These are phyloP conservation scores for Aspergillus saccharolyticus DNA, from an alignment of 495 filamentous ascomycete genomes.

Conservation along the genomic window DNA sequence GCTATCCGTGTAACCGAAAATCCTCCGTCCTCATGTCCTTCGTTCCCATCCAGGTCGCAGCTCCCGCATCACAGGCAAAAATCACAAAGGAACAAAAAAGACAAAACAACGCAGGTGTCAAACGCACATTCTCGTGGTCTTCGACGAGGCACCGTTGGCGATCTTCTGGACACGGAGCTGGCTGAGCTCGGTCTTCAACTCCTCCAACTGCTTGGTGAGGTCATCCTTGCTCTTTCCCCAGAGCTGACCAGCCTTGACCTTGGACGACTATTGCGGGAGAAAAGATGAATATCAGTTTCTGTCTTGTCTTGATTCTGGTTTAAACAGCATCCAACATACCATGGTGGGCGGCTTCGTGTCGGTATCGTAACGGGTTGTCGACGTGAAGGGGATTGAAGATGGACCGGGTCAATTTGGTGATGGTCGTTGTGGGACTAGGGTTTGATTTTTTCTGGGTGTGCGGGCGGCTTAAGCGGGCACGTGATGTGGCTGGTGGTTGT, in stretches of 20 bases:
- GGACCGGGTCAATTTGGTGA: constrained; percentile 41
- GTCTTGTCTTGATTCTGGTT: not conserved
- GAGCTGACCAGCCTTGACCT: constrained; percentile 91
- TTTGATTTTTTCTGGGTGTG: constrained; percentile 36
- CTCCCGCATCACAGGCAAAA: not conserved
- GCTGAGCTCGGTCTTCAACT: constrained; percentile 90
- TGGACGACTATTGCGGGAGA: constrained; percentile 61
- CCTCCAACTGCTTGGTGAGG: constrained; percentile 84
- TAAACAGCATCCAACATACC: constrained; percentile 34
- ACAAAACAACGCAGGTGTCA: no score
- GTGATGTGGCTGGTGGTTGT: constrained; percentile 17
- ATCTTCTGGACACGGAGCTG: constrained; percentile 97
- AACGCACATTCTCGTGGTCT: constrained; percentile 95
- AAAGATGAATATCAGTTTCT: constrained; percentile 13
- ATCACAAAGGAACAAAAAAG: not conserved
- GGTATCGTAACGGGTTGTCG: constrained; percentile 41
- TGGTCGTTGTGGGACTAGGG: constrained; percentile 51
- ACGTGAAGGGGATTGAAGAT: constrained; percentile 47
- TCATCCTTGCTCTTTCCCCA: constrained; percentile 99
- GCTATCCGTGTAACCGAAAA: no score
- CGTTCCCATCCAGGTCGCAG: not conserved
- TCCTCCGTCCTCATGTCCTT: no score
- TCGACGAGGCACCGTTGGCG: constrained; percentile 80
- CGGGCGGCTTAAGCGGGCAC: constrained; percentile 36
- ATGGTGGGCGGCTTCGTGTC: constrained; percentile 45